Evolutionary conservation across 2,329 filamentous ascomycete genomes (phyloP), one percentile per base, ranked within the genome.

Genomic region (Phialocephala subalpina): DNA sequence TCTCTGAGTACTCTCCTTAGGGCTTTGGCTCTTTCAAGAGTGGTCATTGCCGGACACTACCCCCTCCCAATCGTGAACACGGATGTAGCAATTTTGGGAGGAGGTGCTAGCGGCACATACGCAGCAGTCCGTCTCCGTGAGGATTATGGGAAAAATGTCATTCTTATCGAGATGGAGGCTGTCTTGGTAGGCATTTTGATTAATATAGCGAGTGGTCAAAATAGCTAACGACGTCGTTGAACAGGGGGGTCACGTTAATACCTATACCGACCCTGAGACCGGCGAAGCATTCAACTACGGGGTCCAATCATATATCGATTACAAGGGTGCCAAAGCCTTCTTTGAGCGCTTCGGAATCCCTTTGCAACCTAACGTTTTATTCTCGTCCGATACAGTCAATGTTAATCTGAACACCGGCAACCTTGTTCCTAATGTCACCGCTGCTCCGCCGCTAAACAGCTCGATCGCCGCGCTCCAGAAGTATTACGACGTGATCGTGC

Each of bases 161-260:
- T 78, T 5, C 67, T 83, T 2, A 66, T 83, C 27, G 82, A 84
- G 65, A 76, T 74, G 58, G 69, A 80, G 42, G 55, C 35, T 38
- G 35, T 38, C 35, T 38, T 38, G 35, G 35, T 38, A 38, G 7
- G 35, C 35, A 38, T 22, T 47, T 59, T 59, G 58, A n/a, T 61
- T 59, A 11, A 25, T n/a, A n/a, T n/a, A n/a, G 57, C 57, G n/a
- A 63, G 53, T 29, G 35, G 36, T 36, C 52, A 63, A 47, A 49
- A 58, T 7, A 7, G 14, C 35, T 38, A 38, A 38, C 35, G 35
- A n/a, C 25, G 36, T 62, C 29, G 25, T 56, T 56, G 11, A 62
- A 14, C 68, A 84, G 68, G 84, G 84, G 22, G 84, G 84, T 3
- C 83, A 86, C 67, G 80, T 82, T 7, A 76, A 82, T 29, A 84